Percentiles rank a stretch among this genome's conserved stretches.
These are phyloP conservation scores for Clonostachys solani DNA, from an alignment of 2,329 filamentous ascomycete genomes.

Conservation along the genomic window DNA sequence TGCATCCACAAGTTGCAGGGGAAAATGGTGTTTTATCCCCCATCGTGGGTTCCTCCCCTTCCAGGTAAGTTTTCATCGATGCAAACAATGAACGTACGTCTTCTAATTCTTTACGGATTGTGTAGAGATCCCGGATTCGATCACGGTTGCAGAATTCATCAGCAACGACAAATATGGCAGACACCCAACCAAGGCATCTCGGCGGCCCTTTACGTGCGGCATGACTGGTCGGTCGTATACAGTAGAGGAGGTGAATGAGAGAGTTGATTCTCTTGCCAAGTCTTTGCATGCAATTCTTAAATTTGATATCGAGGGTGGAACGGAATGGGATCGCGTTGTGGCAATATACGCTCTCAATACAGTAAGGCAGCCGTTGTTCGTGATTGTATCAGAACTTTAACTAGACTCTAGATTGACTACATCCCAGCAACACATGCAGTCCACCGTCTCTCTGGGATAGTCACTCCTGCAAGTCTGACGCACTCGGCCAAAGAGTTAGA, in stretches of 20 bases:
- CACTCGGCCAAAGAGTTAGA: constrained; percentile 67
- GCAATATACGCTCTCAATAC: constrained; percentile 78
- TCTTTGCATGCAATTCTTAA: constrained; percentile 64
- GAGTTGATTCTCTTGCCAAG: constrained; percentile 64
- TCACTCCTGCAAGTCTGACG: constrained; percentile 70
- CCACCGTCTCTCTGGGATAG: constrained; percentile 70
- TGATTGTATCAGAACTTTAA: neutral
- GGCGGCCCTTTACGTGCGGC: constrained; percentile 73
- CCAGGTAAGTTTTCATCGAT: no score
- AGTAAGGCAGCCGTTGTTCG: constrained; percentile 33
- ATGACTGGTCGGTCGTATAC: constrained; percentile 65
- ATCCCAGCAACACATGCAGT: constrained; percentile 69
- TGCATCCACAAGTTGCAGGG: no score
- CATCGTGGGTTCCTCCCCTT: no score
- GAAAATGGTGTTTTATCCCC: no score
- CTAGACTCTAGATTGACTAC: constrained; percentile 61
- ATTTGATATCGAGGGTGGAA: constrained; percentile 62
- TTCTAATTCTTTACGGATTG: neutral
- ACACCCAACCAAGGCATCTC: constrained; percentile 55
- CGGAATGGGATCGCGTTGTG: constrained; percentile 78
- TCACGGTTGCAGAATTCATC: constrained; percentile 75
- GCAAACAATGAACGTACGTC: no score
- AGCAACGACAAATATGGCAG: constrained; percentile 68
- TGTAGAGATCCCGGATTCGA: constrained; percentile 62
- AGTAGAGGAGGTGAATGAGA: constrained; percentile 56